phyloP scores from a whole-genome alignment of 2,329 filamentous ascomycete genomes.

The Colletotrichum gigasporum region DNA sequence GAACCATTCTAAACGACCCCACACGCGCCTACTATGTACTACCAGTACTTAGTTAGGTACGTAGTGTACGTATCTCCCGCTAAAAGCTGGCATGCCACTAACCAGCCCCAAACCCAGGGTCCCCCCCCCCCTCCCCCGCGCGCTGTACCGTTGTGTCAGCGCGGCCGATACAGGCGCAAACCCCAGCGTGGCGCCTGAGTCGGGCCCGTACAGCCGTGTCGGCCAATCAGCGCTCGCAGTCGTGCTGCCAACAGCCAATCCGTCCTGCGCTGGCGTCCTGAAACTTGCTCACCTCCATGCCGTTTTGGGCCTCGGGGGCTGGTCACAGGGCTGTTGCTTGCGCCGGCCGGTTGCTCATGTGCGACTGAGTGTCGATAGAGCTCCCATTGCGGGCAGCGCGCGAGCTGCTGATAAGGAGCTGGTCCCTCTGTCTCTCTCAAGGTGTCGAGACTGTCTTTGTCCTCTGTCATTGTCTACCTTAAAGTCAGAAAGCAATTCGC shows the following conservation, averaged over 20 bases:
- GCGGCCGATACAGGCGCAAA: neutral
- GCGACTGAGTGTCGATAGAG: constrained; percentile 19
- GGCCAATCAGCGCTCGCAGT: neutral
- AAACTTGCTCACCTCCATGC: constrained; percentile 32
- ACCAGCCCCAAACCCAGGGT: neutral
- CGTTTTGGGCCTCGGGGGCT: constrained; percentile 28
- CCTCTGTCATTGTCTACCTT: neutral
- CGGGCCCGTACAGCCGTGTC: neutral
- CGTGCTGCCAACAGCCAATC: constrained; percentile 5
- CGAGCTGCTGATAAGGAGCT: constrained; percentile 15
- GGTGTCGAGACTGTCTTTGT: neutral
- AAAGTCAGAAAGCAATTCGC: too few relatives aligned
- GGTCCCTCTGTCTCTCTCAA: neutral
- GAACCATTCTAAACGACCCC: neutral
- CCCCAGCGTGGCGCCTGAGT: constrained; percentile 9
- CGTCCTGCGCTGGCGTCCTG: constrained; percentile 28
- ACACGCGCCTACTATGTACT: neutral
- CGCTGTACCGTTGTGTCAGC: neutral
- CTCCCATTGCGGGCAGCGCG: neutral
- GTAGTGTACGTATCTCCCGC: constrained; percentile 1
- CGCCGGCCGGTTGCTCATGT: constrained; percentile 11
- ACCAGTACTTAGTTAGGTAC: too few relatives aligned
- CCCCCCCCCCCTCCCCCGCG: neutral
- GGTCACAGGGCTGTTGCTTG: constrained; percentile 32
- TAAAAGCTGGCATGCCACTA: too few relatives aligned